phyloP scores from a whole-genome alignment of 1,284 basidiomycete species.

The Ceratobasidium sp. region DNA sequence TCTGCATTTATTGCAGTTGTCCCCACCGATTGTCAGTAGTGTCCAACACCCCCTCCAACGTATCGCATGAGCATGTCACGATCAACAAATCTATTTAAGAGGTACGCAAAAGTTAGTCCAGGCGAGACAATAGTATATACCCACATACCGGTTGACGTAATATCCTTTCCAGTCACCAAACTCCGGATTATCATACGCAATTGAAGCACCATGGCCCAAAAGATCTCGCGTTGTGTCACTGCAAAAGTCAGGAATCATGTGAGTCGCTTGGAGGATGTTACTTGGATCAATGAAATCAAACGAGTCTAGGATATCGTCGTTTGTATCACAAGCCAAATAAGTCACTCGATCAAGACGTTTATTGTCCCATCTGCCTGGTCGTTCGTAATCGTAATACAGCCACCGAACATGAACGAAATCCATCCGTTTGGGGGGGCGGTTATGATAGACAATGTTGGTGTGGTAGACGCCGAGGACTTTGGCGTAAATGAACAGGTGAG shows the following conservation, averaged over 20 bases:
- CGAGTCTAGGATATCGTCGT: not conserved
- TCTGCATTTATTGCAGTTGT: too few species aligned
- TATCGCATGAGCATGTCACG: constrained; percentile 50
- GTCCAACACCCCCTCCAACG: constrained; percentile 48
- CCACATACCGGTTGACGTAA: constrained; percentile 47
- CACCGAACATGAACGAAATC: constrained; percentile 51
- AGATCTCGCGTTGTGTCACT: not conserved
- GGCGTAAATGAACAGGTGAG: constrained; percentile 53
- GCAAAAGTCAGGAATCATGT: constrained; percentile 7
- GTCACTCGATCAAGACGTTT: not conserved
- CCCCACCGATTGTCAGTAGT: constrained; percentile 34
- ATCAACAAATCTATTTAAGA: constrained; percentile 47
- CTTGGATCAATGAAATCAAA: constrained; percentile 43
- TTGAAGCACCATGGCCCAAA: not conserved
- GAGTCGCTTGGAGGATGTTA: constrained; percentile 5
- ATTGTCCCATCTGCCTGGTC: constrained; percentile 18
- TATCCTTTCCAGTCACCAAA: constrained; percentile 45
- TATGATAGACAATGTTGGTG: not conserved
- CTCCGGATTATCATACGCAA: constrained; percentile 2
- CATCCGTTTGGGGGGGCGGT: constrained; percentile 25
- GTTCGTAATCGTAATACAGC: constrained; percentile 44
- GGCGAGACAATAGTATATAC: not conserved
- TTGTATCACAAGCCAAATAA: not conserved
- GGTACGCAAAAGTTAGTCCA: not conserved
- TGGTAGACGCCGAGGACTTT: constrained; percentile 54